Percentiles rank a stretch among this genome's conserved stretches.
These are phyloP conservation scores for Vigna radiata DNA, from an alignment of 306 rosid genomes.

Conservation along the genomic window DNA sequence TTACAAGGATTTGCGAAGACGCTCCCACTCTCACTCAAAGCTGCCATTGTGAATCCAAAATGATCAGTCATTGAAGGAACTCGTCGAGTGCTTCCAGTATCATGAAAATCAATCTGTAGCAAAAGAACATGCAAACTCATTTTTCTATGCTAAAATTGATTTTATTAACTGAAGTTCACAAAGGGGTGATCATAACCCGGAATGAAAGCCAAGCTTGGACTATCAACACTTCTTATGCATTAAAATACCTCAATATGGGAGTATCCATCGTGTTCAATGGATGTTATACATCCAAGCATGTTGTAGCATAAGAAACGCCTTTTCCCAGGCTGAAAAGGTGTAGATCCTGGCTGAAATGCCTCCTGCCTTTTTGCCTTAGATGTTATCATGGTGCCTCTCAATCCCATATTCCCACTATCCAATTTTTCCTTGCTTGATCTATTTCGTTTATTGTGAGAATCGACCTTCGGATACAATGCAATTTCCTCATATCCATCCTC, in stretches of 20 bases:
- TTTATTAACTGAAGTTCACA: constrained; percentile 14
- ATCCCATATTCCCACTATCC: constrained; percentile 54
- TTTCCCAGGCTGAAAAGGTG: constrained; percentile 83
- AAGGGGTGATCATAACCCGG: background rate
- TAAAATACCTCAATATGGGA: constrained; percentile 85
- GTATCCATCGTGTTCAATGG: constrained; percentile 84
- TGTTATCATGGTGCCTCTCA: constrained; percentile 48
- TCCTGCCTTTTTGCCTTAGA: constrained; percentile 71
- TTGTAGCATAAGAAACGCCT: constrained; percentile 90
- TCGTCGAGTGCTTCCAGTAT: constrained; percentile 86
- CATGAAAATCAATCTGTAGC: constrained; percentile 93
- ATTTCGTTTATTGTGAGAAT: constrained; percentile 65
- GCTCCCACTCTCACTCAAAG: constrained; percentile 79
- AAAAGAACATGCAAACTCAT: constrained; percentile 34
- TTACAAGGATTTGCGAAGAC: constrained; percentile 94
- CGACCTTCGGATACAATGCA: constrained; percentile 57
- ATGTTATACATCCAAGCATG: constrained; percentile 90
- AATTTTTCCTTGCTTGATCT: constrained; percentile 52
- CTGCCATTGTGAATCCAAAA: constrained; percentile 98
- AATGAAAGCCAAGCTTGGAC: constrained; percentile 23
- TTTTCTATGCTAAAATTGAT: background rate
- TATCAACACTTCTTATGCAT: constrained; percentile 1
- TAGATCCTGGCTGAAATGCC: constrained; percentile 92
- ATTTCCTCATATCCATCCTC: constrained; percentile 61
- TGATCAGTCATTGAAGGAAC: constrained; percentile 98